Conservation (phyloP, 768 basidiomycete genomes). For the Suillus subaureus region DNA sequence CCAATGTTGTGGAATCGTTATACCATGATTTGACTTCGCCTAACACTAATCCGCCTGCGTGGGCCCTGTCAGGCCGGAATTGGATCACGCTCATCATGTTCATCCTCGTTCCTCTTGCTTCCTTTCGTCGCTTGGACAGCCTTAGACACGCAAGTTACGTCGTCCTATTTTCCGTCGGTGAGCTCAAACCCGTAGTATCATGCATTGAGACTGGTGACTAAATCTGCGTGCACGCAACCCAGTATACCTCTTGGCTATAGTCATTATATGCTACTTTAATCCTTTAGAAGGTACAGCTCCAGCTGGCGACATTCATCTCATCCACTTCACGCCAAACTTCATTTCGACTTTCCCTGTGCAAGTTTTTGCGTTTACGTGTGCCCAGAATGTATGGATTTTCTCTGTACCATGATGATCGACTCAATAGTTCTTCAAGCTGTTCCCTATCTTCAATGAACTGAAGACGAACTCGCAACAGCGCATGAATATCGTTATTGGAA, state of each 20-base stretch:
- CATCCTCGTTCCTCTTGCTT: constrained; percentile 77
- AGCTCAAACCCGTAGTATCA: constrained; percentile 33
- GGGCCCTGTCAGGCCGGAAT: constrained; percentile 74
- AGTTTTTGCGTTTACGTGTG: constrained; percentile 90
- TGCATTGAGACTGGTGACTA: background rate
- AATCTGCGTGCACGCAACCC: background rate
- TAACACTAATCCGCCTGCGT: constrained; percentile 66
- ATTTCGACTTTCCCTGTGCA: constrained; percentile 90
- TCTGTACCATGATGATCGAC: constrained; percentile 7
- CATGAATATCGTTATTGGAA: constrained; percentile 86
- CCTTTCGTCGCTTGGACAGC: constrained; percentile 81
- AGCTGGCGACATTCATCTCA: constrained; percentile 66
- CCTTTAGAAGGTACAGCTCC: constrained; percentile 65
- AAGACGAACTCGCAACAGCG: constrained; percentile 75
- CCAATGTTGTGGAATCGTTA: constrained; percentile 82
- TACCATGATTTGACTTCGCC: constrained; percentile 76
- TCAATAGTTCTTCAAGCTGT: constrained; percentile 55
- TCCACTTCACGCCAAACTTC: constrained; percentile 78
- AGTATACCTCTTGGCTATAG: constrained; percentile 82
- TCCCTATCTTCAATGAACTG: constrained; percentile 94
- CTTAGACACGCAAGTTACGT: constrained; percentile 91
- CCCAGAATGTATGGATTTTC: constrained; percentile 74
- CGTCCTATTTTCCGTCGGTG: constrained; percentile 87
- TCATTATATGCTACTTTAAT: constrained; percentile 77
- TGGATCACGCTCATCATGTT: constrained; percentile 85